Evolutionary conservation across 2,329 filamentous ascomycete genomes (phyloP).

Genomic region (Albophoma yamanashiensis): DNA sequence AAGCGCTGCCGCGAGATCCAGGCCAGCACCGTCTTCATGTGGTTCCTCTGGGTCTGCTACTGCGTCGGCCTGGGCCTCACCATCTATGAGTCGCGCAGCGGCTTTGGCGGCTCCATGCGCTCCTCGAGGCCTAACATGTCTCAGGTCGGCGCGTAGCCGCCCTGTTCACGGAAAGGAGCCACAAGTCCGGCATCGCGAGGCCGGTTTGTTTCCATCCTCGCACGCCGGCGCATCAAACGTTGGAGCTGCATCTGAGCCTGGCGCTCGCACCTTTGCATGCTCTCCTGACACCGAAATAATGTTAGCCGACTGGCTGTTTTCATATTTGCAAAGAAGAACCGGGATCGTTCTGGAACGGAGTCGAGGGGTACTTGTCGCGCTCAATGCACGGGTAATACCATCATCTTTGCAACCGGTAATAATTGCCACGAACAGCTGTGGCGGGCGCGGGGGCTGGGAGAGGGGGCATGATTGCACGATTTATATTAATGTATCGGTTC

Average conservation of each 20-base stretch:
- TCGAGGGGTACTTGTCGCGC: conserved; percentile 1
- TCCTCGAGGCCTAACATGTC: conserved; percentile 41
- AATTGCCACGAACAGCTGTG: not conserved
- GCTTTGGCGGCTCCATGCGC: conserved; percentile 29
- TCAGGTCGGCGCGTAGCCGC: conserved; percentile 38
- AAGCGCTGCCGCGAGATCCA: conserved; percentile 68
- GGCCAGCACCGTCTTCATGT: conserved; percentile 65
- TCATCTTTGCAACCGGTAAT: conserved; percentile 9
- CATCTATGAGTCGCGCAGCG: conserved; percentile 39
- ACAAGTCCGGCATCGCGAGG: not conserved
- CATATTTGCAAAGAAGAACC: not conserved
- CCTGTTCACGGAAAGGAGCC: not conserved
- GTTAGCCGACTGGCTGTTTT: not conserved
- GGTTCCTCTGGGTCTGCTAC: conserved; percentile 63
- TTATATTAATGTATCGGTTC: conserved; percentile 1
- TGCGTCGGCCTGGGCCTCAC: conserved; percentile 45
- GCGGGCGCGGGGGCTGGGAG: not conserved
- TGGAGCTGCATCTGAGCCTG: not conserved
- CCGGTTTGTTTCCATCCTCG: not conserved
- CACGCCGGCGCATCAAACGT: not conserved
- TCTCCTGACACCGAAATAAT: not conserved
- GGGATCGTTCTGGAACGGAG: conserved; percentile 3
- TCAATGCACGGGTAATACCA: conserved; percentile 9
- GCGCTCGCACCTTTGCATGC: not conserved
- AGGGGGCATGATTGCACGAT: not conserved